phyloP scores from a whole-genome alignment of 495 filamentous ascomycete genomes.

The Parmelia sp. region DNA sequence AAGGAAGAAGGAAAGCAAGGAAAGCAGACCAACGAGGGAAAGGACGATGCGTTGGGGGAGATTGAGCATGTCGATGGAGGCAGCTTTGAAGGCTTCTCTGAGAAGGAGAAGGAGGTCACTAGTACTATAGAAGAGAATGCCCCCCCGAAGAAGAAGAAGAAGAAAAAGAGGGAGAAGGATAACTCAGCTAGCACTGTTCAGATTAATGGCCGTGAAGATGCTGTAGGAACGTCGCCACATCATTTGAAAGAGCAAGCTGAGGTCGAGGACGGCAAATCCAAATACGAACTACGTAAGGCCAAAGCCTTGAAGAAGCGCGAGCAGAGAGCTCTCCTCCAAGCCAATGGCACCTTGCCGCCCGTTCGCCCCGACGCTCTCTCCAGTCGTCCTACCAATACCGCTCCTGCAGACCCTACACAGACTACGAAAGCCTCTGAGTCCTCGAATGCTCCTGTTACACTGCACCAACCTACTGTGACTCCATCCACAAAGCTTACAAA shows the following conservation, averaged over 20 bases:
- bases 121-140: slow-evolving; percentile 16
- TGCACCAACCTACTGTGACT: not conserved
- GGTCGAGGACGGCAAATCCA: slow-evolving; percentile 13
- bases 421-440: not conserved
- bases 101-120: not conserved
- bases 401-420: not conserved
- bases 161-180: slow-evolving; percentile 26
- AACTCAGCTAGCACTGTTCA: slow-evolving; percentile 29
- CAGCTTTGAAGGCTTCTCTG: slow-evolving; percentile 9
- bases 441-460: not conserved
- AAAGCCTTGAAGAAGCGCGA: slow-evolving; percentile 18
- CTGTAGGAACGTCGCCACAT: not conserved
- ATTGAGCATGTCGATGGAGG: not conserved
- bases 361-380: slow-evolving; percentile 6
- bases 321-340: slow-evolving; percentile 13
- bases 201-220: not conserved
- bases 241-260: not conserved
- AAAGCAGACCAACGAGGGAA: slow-evolving; percentile 19
- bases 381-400: not conserved
- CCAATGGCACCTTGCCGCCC: slow-evolving; percentile 15
- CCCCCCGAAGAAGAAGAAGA: slow-evolving; percentile 29
- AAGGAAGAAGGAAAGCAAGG: slow-evolving; percentile 38
- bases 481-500: not conserved
- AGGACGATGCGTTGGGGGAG: not conserved
- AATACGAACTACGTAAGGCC: slow-evolving; percentile 16